Conservation (phyloP, 2,329 filamentous ascomycete genomes). For the Colletotrichum sp. region DNA sequence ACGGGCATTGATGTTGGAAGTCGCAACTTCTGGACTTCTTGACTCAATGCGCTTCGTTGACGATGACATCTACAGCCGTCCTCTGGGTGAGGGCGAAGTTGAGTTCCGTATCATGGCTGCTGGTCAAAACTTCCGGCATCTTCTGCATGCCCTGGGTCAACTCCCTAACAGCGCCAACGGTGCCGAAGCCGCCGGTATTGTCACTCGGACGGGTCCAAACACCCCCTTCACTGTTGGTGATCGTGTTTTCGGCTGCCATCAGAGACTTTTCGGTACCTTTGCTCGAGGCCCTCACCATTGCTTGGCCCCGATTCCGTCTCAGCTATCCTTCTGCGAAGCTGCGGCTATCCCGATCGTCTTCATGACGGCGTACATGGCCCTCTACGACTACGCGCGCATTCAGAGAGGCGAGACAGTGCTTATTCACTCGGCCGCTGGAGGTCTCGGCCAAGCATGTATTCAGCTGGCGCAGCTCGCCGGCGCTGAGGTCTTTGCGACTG, state of each 20-base stretch:
- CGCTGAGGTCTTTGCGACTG: conserved; percentile 37
- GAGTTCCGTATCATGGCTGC: conserved; percentile 28
- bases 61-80: background rate
- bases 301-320: conserved; percentile 33
- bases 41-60: background rate
- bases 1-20: background rate
- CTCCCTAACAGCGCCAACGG: conserved; percentile 22
- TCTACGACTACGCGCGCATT: conserved; percentile 34
- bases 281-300: conserved; percentile 19
- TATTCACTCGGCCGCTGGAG: conserved; percentile 31
- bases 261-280: conserved; percentile 21
- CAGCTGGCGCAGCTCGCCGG: conserved; percentile 30
- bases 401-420: conserved; percentile 25
- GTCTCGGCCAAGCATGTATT: conserved; percentile 30
- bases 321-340: conserved; percentile 35
- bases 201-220: conserved; percentile 33
- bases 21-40: background rate
- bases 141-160: conserved; percentile 23
- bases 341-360: conserved; percentile 36
- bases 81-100: conserved; percentile 19
- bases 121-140: conserved; percentile 28
- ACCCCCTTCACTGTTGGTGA: conserved; percentile 35
- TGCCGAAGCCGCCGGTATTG: conserved; percentile 35
- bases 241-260: conserved; percentile 22
- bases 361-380: conserved; percentile 34